Percentiles rank a stretch among this genome's conserved stretches.
These are phyloP conservation scores for Aspergillus kassunensis DNA, from an alignment of 495 filamentous ascomycete genomes.

Conservation along the genomic window DNA sequence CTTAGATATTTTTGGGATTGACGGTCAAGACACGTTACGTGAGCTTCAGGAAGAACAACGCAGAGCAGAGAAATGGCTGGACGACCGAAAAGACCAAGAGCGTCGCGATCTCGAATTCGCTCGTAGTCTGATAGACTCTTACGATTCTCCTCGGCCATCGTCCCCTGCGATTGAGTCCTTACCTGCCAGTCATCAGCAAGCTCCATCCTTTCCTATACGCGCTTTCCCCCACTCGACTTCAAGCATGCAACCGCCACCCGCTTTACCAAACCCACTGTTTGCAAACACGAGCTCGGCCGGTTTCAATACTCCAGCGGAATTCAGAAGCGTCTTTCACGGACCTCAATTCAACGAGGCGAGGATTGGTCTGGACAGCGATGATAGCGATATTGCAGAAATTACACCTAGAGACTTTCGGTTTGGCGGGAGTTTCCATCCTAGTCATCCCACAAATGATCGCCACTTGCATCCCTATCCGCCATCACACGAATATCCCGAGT, in stretches of 20 bases:
- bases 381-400: constrained; percentile 30
- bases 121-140: constrained; percentile 31
- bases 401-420: constrained; percentile 16
- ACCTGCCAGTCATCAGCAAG: constrained; percentile 6
- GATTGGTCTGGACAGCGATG: constrained; percentile 18
- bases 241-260: background rate
- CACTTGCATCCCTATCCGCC: background rate
- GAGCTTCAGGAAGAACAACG: constrained; percentile 36
- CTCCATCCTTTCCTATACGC: background rate
- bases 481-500: background rate
- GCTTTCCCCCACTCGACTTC: background rate
- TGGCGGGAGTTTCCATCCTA: background rate
- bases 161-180: constrained; percentile 9
- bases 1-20: constrained; percentile 22
- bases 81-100: constrained; percentile 34
- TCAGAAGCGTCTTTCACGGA: background rate
- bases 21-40: constrained; percentile 26
- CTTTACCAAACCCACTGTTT: background rate
- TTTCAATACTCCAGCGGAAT: background rate
- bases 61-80: constrained; percentile 30
- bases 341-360: background rate
- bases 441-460: background rate
- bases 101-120: constrained; percentile 49
- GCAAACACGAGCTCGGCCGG: background rate
- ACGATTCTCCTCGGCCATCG: constrained; percentile 6